Conservation (phyloP, 2,329 filamentous ascomycete species). For the Diaporthe batatas region DNA sequence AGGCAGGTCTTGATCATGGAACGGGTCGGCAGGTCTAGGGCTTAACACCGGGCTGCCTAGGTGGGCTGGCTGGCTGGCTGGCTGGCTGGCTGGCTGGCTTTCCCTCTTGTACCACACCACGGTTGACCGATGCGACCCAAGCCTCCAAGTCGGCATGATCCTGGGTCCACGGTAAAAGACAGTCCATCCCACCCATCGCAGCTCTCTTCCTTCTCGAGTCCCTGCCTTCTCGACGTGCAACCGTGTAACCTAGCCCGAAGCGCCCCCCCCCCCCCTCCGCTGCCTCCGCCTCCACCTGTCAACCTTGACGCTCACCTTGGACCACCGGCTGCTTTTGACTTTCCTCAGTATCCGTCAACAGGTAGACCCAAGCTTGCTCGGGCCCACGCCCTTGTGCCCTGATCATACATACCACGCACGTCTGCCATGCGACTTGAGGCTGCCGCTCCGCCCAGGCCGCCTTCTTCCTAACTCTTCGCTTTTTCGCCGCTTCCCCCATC, state of each 20-base stretch:
- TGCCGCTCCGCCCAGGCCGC: background rate
- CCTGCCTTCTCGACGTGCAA: conserved; percentile 29
- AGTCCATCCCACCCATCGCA: conserved; percentile 34
- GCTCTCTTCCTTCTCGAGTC: conserved; percentile 25
- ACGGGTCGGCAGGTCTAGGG: conserved; percentile 38
- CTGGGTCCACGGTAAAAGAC: conserved; percentile 40
- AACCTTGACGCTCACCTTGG: conserved; percentile 17
- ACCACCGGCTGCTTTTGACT: background rate
- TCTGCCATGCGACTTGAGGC: conserved; percentile 35
- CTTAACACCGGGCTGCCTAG: conserved; percentile 18
- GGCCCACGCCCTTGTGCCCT: background rate
- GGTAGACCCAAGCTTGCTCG: background rate
- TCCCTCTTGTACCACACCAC: conserved; percentile 35
- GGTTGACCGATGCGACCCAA: conserved; percentile 40
- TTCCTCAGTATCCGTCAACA: conserved; percentile 1
- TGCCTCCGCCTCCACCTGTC: conserved; percentile 15
- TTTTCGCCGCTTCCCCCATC: background rate
- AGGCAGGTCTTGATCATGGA: conserved; percentile 37
- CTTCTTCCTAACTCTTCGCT: conserved; percentile 8
- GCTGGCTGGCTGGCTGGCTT: too few relatives aligned
- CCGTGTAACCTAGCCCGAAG: conserved; percentile 3
- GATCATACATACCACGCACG: conserved; percentile 28
- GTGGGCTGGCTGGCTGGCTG: too few relatives aligned
- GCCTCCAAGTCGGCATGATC: conserved; percentile 34
- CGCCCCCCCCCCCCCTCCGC: background rate